Base-by-base conservation (phyloP, 1,284 basidiomycete species). In the Rhizopogon hawkerae region DNA sequence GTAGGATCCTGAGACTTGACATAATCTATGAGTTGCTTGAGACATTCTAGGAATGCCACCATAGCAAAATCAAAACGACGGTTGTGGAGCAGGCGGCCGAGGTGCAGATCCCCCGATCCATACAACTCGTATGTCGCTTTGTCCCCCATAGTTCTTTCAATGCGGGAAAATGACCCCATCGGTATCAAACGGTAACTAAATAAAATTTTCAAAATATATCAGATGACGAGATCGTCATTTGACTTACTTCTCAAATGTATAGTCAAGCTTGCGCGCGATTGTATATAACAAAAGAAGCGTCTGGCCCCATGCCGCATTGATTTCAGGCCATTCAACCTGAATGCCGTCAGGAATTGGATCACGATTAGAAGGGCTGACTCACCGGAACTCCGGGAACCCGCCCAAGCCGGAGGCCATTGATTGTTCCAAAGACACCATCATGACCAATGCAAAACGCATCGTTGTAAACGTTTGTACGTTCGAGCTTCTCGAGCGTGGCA, bases 241-340 rank as follows among this genome's bases (percentile, higher is more conserved):
- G 46, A 67, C 77, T 57, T 66, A 92, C 91, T 81, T 82, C 59
- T 89, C 84, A 59, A 96, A 94, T 1, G 80, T 81, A 63, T 83
- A 91, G 49, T 90, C 91, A 7, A 96, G 78, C 65, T 94, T 95
- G 50, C 86, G 77, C 3, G 91, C 90, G 46, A 98, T 80, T 3
- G 92, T 92, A 59, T 94, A 89, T 11, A 98, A 72, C 47, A 98
- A 75, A 16, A 98, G 72, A n/a, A 95, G 75, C 0, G 92, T 91
- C 62, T 98, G 89, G 0, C 96, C 96, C 92, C 95, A 97, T 2
- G 96, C 96, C 4, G 96, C 96, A 63, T 98, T 98, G 66, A 98
- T 94, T 69, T 99, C 96, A 4, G 90, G 82, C 94, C 95, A 99
- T 62, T 98, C 95, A 24, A 98, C 92, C 78, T 89, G 58, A 0